A percentile compares a stretch with the other conserved stretches of the same genome.
These are phyloP conservation scores for Paramecium sonneborni DNA, from an alignment of 73 alveolate species.

Conservation along the genomic window DNA sequence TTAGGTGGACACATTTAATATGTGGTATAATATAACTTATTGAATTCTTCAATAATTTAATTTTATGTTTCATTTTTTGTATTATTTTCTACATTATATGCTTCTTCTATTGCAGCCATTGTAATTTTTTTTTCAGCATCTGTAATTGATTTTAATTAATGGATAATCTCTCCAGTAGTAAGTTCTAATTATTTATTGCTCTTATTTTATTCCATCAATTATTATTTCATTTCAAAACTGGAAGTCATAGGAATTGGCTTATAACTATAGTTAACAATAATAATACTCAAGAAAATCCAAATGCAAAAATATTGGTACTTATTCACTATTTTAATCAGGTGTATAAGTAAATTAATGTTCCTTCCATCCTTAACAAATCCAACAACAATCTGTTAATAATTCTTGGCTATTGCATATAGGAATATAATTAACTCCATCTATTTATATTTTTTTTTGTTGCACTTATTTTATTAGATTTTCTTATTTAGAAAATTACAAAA, in stretches of 20 bases:
- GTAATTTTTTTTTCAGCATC: background rate
- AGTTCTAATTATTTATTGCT: background rate
- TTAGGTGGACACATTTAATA: conserved; percentile 61
- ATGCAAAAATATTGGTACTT: background rate
- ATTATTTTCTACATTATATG: background rate
- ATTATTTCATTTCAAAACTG: background rate
- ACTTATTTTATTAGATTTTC: background rate
- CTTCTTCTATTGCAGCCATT: background rate
- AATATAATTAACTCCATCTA: conserved; percentile 8
- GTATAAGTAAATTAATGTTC: background rate
- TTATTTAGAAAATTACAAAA: background rate
- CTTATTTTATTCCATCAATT: background rate
- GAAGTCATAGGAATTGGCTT: background rate
- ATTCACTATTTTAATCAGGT: background rate
- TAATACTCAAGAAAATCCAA: background rate
- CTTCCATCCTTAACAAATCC: conserved; percentile 46
- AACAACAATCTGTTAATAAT: background rate
- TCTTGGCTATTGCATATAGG: background rate
- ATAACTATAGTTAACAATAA: background rate
- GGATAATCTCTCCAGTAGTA: conserved; percentile 36
- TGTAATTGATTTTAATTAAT: background rate
- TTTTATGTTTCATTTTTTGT: background rate
- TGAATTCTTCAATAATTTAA: background rate
- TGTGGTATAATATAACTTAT: background rate
- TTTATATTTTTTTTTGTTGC: background rate